phyloP scores from a whole-genome alignment of 2,329 filamentous ascomycete species.

The Fusarium armeniacum region DNA sequence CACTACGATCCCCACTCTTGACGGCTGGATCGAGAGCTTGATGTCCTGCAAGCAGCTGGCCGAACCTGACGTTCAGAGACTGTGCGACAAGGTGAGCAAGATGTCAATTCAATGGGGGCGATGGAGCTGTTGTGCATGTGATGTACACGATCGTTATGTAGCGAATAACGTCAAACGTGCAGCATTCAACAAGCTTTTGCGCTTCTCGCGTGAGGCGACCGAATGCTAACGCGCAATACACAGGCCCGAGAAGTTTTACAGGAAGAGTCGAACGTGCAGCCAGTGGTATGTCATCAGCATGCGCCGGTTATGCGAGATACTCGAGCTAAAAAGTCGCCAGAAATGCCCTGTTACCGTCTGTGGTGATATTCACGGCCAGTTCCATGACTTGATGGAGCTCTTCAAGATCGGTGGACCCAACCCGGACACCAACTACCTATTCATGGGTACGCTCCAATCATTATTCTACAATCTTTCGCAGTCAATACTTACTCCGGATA shows the following conservation, averaged over 20 bases:
- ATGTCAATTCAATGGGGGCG: background rate
- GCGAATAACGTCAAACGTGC: slow-evolving; percentile 17
- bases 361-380: slow-evolving; percentile 99
- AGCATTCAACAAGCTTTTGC: slow-evolving; percentile 31
- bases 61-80: slow-evolving; percentile 92
- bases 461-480: background rate
- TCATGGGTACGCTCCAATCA: slow-evolving; percentile 81
- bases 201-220: slow-evolving; percentile 51
- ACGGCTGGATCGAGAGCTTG: slow-evolving; percentile 98
- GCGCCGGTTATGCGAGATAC: slow-evolving; percentile 29
- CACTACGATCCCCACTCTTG: slow-evolving; percentile 89
- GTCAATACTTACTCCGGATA: slow-evolving; percentile 54
- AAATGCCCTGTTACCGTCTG: slow-evolving; percentile 99
- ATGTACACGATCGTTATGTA: slow-evolving; percentile 1
- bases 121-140: slow-evolving; percentile 7
- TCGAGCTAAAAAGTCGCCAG: slow-evolving; percentile 61
- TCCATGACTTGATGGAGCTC: slow-evolving; percentile 98
- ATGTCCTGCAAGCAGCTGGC: slow-evolving; percentile 99
- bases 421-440: slow-evolving; percentile 98
- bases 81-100: slow-evolving; percentile 90
- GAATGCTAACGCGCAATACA: slow-evolving; percentile 52
- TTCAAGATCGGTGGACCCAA: slow-evolving; percentile 99
- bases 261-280: slow-evolving; percentile 98
- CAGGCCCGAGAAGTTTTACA: slow-evolving; percentile 96
- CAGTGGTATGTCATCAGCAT: slow-evolving; percentile 78